Conservation (phyloP, 345 rosid genomes). For the Hevea brasiliensis region DNA sequence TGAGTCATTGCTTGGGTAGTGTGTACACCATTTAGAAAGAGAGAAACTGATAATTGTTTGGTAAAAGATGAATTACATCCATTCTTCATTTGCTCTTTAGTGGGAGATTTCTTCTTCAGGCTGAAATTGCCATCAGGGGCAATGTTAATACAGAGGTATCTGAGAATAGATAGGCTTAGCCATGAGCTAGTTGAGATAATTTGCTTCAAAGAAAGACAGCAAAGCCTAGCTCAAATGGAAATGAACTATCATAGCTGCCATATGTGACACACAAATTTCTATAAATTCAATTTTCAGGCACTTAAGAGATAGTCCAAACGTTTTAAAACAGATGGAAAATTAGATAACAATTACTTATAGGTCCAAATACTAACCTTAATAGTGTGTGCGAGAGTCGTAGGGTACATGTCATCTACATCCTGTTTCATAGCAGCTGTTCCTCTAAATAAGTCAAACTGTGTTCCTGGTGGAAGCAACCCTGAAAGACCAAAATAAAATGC, state of each 20-base stretch:
- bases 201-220: neutral
- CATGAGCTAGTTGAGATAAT: neutral
- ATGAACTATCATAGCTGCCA: neutral
- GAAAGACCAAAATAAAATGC: slow-evolving; percentile 23
- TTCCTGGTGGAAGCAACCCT: slow-evolving; percentile 97
- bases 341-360: neutral
- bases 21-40: neutral
- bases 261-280: neutral
- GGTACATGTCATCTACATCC: slow-evolving; percentile 90
- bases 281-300: neutral
- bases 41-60: neutral
- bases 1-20: neutral
- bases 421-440: slow-evolving; percentile 99
- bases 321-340: neutral
- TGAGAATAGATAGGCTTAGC: neutral
- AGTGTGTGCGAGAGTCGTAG: slow-evolving; percentile 73
- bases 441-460: slow-evolving; percentile 94
- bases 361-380: slow-evolving; percentile 55
- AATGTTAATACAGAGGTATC: neutral
- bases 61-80: neutral
- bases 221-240: neutral
- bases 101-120: neutral
- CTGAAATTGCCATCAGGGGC: neutral
- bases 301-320: neutral
- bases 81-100: neutral